These are phyloP conservation scores for Capsella rubella DNA, from an alignment of 441 rosid genomes.

Conservation along the genomic window DNA sequence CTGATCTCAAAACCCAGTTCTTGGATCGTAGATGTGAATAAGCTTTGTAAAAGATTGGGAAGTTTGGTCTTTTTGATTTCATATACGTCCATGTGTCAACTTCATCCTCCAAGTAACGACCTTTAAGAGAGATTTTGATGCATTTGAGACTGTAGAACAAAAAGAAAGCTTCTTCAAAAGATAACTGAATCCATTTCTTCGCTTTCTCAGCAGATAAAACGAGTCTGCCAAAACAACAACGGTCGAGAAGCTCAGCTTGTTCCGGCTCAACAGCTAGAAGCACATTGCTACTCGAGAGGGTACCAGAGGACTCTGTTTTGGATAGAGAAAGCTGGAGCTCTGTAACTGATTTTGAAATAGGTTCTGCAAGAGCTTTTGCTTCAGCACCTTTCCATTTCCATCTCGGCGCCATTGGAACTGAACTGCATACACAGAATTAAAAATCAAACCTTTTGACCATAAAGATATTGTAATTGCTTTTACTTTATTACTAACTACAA, in stretches of 20 bases:
- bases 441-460: conserved; percentile 16
- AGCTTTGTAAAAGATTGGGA: conserved; percentile 67
- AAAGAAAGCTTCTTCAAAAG: conserved; percentile 79
- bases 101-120: conserved; percentile 39
- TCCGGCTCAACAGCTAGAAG: conserved; percentile 54
- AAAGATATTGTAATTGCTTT: neutral
- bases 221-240: conserved; percentile 63
- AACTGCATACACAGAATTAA: conserved; percentile 26
- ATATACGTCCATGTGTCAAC: conserved; percentile 57
- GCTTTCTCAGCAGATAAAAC: conserved; percentile 56
- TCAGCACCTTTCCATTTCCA: conserved; percentile 75
- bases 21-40: conserved; percentile 61
- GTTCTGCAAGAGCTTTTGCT: conserved; percentile 69
- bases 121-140: conserved; percentile 53
- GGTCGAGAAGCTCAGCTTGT: conserved; percentile 56
- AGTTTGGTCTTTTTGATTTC: conserved; percentile 47
- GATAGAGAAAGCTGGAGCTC: conserved; percentile 56
- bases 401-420: conserved; percentile 61
- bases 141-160: conserved; percentile 58
- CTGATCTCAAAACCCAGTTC: conserved; percentile 76
- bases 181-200: conserved; percentile 64
- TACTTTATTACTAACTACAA: neutral
- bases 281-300: conserved; percentile 53
- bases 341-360: conserved; percentile 59
- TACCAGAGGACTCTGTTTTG: conserved; percentile 48